Base-by-base conservation (phyloP, 768 basidiomycete species). In the Mycena rosella region DNA sequence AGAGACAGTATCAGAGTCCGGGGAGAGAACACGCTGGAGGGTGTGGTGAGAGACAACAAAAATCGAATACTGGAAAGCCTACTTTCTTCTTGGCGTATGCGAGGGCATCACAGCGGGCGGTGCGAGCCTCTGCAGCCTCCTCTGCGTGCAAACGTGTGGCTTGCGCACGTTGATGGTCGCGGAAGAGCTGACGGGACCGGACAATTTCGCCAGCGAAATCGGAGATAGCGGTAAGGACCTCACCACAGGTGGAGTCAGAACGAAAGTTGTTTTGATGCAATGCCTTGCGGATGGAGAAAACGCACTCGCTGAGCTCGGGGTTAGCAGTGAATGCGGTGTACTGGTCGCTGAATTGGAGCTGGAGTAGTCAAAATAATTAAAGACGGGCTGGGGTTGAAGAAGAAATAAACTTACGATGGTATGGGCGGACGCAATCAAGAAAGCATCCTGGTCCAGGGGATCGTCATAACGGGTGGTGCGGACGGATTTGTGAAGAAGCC, bases 271-370 rank as follows among this genome's bases (percentile, higher is more conserved):
- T 66, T 1, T 6, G 22, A 0, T n/a, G 34, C 26, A 66, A 24
- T 2, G 6, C 5, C 4, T 58, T 15, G 0, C 65, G 65, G n/a
- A 66, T 44, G 3, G 52, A 15, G 20, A 60, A 51, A 6, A 51
- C 49, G n/a, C 49, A 51, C 13, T 51, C 49, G 53, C 34, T 18
- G 22, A 54, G 34, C 20, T 54, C 53, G 1, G 53, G 18, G 34
- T 10, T 4, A n/a, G 13, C 2, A 1, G 53, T 34, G 30, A 54
- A 54, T 1, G 65, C 60, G 8, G 51, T 52, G 10, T 60, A 27
- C 13, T 60, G 58, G 0, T 29, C 24, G 1, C 53, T 51, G 32
- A 55, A 49, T 22, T 27, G 1, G 20, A 66, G 65, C 63, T 65
- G 29, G 10, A 57, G 22, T 30, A 2, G n/a, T 48, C 0, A 63